phyloP scores from a whole-genome alignment of 2,329 filamentous ascomycete genomes.

The Cryphonectria naterciae region DNA sequence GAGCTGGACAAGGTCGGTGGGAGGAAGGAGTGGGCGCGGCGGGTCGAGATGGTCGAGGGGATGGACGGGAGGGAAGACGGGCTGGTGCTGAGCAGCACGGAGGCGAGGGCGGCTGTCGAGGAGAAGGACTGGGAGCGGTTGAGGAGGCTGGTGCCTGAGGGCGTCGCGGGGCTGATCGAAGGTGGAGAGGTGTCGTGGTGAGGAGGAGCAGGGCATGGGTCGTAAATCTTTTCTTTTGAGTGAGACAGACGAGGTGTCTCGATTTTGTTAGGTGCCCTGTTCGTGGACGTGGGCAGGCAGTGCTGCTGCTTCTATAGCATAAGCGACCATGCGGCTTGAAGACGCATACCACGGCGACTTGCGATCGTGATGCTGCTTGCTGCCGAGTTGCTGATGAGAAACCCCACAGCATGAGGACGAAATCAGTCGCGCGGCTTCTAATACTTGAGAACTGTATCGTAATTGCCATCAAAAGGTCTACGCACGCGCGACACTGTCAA shows the following conservation, averaged over 20 bases:
- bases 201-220: not conserved
- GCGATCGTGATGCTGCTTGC: not conserved
- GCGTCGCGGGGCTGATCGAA: constrained; percentile 62
- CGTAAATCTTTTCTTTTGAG: too few relatives aligned
- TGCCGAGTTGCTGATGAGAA: not conserved
- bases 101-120: constrained; percentile 61
- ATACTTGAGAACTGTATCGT: not conserved
- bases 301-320: too few relatives aligned
- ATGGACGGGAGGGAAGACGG: constrained; percentile 44
- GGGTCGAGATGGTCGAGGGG: constrained; percentile 63
- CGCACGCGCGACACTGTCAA: not conserved
- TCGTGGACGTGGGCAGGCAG: not conserved
- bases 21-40: constrained; percentile 58
- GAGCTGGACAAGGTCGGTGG: constrained; percentile 58
- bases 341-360: not conserved
- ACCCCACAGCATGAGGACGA: not conserved
- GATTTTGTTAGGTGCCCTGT: not conserved
- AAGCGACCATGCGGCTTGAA: not conserved
- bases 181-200: constrained; percentile 52
- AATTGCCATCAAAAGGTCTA: not conserved
- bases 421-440: not conserved
- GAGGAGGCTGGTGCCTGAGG: constrained; percentile 56
- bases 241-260: not conserved
- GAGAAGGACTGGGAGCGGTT: constrained; percentile 52
- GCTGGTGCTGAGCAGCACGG: constrained; percentile 61